Base-by-base conservation (phyloP, 2,329 filamentous ascomycete species). In the Fusarium temperatum region DNA sequence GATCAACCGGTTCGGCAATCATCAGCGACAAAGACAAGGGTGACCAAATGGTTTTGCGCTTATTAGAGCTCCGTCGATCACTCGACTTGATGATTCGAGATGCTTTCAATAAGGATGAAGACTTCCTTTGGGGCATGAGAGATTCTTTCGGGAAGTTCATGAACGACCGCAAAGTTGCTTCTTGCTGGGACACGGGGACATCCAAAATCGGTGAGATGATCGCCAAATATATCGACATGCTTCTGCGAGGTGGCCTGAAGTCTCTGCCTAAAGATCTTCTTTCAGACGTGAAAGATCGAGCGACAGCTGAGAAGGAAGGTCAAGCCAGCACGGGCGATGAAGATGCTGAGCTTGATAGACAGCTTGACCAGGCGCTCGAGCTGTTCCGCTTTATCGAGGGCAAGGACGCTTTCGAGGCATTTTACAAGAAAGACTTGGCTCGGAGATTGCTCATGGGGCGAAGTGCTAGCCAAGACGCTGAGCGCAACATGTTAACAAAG, bases 191-290 rank as follows among this genome's bases (percentile, higher is more conserved):
- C 58, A 94, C 93, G 0, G 92, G 95, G 63, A 97, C 95, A 63
- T 94, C 95, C 24, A 98, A 97, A 86, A 94, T 97, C 20, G 96
- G 96, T 56, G 96, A 99, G 85, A 98, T 98, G 95, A 97, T 98
- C 76, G 97, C 96, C 36, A 98, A 98, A 83, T 95, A 98, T 78
- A 93, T 99, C 70, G 96, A 99, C 82, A 88, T 93, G 84, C 87
- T 99, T 26, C 88, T 99, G 38, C 91, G 95, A 63, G 94, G 94
- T 56, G 97, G 96, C 3, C 87, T 96, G 53, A 98, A 97, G 81
- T 92, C 93, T 1, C 89, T 97, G 14, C 94, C 94, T 3, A 88
- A 90, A 50, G 89, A 90, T 28, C 85, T 96, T 14, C 85, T 91
- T 4, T 89, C 91, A 2, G 90, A 92, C 75, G 81, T 82, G 44